Evolutionary conservation across 331 rosid species (phyloP).

Genomic region (Malus hybrid): DNA sequence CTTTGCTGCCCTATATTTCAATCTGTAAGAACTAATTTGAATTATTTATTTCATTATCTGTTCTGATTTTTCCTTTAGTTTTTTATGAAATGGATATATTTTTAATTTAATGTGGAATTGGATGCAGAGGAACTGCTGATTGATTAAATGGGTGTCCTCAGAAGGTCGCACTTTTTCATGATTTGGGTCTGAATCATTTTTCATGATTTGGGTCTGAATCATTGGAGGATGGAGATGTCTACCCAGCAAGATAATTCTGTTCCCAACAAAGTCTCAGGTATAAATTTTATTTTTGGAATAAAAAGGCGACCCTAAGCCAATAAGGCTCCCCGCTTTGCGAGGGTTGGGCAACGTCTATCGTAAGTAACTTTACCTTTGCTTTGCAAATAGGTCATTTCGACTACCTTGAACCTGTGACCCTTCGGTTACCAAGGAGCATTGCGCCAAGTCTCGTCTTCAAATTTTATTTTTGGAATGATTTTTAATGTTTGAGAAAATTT

Average conservation of each 20-base stretch:
- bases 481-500: background rate
- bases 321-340: too few relatives aligned
- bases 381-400: too few relatives aligned
- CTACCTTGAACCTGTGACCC: too few relatives aligned
- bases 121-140: slow-evolving; percentile 26
- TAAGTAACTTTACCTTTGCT: too few relatives aligned
- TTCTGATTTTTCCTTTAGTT: background rate
- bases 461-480: background rate
- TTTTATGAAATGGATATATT: background rate
- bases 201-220: slow-evolving; percentile 25
- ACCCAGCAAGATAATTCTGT: slow-evolving; percentile 29
- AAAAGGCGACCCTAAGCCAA: too few relatives aligned
- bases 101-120: background rate
- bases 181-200: slow-evolving; percentile 29
- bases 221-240: slow-evolving; percentile 44
- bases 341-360: too few relatives aligned
- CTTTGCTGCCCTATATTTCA: background rate
- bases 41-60: background rate
- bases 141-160: slow-evolving; percentile 21
- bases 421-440: too few relatives aligned
- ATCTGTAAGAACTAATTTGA: slow-evolving; percentile 4
- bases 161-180: slow-evolving; percentile 27
- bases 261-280: slow-evolving; percentile 35
- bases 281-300: background rate
- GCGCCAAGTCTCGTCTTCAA: too few relatives aligned